Conservation (phyloP, 2,329 filamentous ascomycete species). For the Alternaria metachromatica region DNA sequence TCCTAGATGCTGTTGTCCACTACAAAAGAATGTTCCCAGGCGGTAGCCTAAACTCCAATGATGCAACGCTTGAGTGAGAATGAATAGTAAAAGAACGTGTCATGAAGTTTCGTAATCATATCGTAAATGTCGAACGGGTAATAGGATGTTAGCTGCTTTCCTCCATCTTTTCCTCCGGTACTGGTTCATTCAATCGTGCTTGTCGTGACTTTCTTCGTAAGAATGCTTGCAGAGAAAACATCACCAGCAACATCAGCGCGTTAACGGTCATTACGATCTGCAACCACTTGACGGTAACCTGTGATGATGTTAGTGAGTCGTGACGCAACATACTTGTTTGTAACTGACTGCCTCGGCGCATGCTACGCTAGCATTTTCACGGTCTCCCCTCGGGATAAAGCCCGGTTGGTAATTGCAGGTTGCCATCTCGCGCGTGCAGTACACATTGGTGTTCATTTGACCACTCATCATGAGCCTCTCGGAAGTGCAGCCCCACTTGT, state of each 20-base stretch:
- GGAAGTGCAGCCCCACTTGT: slow-evolving; percentile 32
- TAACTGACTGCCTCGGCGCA: slow-evolving; percentile 38
- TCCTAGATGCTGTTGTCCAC: background rate
- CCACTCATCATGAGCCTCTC: slow-evolving; percentile 28
- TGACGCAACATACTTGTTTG: background rate
- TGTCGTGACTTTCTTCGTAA: slow-evolving; percentile 29
- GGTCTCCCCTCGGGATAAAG: slow-evolving; percentile 18
- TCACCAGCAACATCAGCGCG: slow-evolving; percentile 22
- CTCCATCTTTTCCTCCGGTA: background rate
- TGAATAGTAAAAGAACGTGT: background rate
- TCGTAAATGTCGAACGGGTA: background rate
- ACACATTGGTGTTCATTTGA: slow-evolving; percentile 33
- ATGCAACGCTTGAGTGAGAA: slow-evolving; percentile 1
- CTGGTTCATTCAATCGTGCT: slow-evolving; percentile 5
- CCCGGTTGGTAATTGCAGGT: slow-evolving; percentile 32
- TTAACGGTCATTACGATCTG: slow-evolving; percentile 33
- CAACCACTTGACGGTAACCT: slow-evolving; percentile 39
- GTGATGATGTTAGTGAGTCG: background rate
- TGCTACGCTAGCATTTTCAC: slow-evolving; percentile 20
- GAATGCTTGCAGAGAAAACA: slow-evolving; percentile 33
- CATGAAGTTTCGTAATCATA: background rate
- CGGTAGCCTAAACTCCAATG: background rate
- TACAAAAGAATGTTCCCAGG: background rate
- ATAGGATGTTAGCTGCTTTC: background rate
- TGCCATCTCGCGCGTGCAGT: slow-evolving; percentile 38